A percentile compares a stretch with the other conserved stretches of the same genome.
These are phyloP conservation scores for Entomortierella lignicola DNA, from an alignment of 192 early-diverging fungal genomes.

Conservation along the genomic window DNA sequence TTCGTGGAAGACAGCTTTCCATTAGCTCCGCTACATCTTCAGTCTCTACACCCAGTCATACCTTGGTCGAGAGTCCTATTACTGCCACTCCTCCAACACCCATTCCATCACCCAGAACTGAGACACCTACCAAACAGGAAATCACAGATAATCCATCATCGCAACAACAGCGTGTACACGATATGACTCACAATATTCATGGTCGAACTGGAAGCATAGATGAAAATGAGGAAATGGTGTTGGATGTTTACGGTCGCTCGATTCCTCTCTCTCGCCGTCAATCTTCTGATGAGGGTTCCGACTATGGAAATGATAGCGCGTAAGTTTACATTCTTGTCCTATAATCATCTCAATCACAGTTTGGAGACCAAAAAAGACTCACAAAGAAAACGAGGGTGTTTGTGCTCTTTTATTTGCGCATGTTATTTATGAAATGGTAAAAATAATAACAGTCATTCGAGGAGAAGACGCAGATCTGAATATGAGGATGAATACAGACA, in stretches of 20 bases:
- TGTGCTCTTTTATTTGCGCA: constrained; percentile 1
- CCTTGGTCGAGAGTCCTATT: constrained; percentile 7
- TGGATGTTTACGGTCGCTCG: constrained; percentile 48
- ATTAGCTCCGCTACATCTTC: constrained; percentile 7
- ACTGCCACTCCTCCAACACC: constrained; percentile 35
- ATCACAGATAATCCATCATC: not conserved
- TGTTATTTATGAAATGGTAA: not conserved
- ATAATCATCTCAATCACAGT: not conserved
- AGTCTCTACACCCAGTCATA: constrained; percentile 1
- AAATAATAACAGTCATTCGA: constrained; percentile 22
- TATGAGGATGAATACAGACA: constrained; percentile 33
- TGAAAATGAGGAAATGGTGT: constrained; percentile 49
- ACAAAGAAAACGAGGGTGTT: not conserved
- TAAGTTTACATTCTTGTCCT: constrained; percentile 12
- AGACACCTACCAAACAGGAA: constrained; percentile 1
- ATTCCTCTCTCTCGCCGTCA: constrained; percentile 47
- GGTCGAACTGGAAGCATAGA: constrained; percentile 38
- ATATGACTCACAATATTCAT: constrained; percentile 51
- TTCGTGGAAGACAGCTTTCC: constrained; percentile 13
- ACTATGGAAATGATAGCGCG: constrained; percentile 24
- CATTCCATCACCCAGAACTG: constrained; percentile 29
- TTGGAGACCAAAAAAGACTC: not conserved
- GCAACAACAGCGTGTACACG: constrained; percentile 16
- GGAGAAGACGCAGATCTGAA: constrained; percentile 31
- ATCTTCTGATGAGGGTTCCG: constrained; percentile 44